Percentiles rank a stretch among this genome's conserved stretches.
Evolutionary conservation across 768 basidiomycete species (phyloP).

Genomic region (Mrakia frigida): DNA sequence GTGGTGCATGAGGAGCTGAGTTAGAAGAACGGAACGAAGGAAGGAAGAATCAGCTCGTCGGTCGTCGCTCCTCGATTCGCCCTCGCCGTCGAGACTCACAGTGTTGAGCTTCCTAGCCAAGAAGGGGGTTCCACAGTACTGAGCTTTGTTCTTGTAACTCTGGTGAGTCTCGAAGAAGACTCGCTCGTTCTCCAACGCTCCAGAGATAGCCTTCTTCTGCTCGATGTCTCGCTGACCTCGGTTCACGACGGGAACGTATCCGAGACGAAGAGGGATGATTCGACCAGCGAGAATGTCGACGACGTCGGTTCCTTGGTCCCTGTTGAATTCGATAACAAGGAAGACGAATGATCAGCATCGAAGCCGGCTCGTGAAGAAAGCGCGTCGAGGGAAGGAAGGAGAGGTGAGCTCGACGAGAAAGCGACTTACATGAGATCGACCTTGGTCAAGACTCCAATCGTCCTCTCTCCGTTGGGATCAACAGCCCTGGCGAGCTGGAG

Average conservation of each 20-base stretch:
- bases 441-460: conserved; percentile 97
- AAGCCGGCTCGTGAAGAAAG: not conserved
- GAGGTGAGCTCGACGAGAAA: no score
- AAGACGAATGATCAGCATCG: not conserved
- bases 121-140: conserved; percentile 95
- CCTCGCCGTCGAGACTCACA: conserved; percentile 50
- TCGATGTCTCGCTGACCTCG: conserved; percentile 98
- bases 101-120: conserved; percentile 91
- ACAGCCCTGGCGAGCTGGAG: conserved; percentile 93
- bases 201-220: conserved; percentile 69
- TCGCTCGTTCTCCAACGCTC: conserved; percentile 81
- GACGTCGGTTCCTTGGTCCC: conserved; percentile 96
- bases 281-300: conserved; percentile 97
- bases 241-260: conserved; percentile 98
- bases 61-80: not conserved
- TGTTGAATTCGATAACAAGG: conserved; percentile 42
- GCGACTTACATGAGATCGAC: conserved; percentile 86
- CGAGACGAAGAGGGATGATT: conserved; percentile 89
- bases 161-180: conserved; percentile 91
- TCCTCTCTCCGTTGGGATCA: conserved; percentile 92
- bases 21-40: not conserved
- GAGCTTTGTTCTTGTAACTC: conserved; percentile 87
- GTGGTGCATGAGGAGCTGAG: conserved; percentile 98
- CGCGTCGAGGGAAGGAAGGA: not conserved
- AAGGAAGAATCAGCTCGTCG: not conserved